These are phyloP conservation scores for Fraxinus albicans DNA, from an alignment of 305 asterid species.

Conservation along the genomic window DNA sequence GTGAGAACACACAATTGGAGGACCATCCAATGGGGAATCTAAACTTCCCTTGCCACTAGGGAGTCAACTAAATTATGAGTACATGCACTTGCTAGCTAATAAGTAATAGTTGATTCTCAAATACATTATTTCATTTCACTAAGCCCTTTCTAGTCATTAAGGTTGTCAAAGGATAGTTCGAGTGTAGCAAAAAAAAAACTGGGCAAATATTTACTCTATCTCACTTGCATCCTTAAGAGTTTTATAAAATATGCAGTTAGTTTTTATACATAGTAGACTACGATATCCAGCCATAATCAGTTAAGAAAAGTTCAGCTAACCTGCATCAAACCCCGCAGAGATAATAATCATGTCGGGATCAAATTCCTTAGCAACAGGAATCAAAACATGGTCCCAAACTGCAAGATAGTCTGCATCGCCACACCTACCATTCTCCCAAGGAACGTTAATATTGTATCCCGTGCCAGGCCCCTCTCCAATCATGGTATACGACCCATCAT, in stretches of 20 bases:
- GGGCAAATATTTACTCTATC: neutral
- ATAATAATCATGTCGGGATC: slow-evolving; percentile 73
- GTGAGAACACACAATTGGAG: neutral
- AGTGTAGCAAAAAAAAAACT: neutral
- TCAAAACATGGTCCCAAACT: slow-evolving; percentile 83
- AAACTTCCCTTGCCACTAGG: neutral
- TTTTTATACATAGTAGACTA: neutral
- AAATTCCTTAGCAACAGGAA: slow-evolving; percentile 87
- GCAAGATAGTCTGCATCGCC: slow-evolving; percentile 97
- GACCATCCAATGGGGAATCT: neutral
- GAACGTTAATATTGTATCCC: slow-evolving; percentile 91
- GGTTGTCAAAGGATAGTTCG: neutral
- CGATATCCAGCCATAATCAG: neutral
- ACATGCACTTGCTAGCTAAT: neutral
- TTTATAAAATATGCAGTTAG: neutral
- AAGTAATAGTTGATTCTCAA: neutral
- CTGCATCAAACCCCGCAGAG: slow-evolving; percentile 99
- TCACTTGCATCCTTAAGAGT: neutral
- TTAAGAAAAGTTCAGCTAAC: slow-evolving; percentile 36
- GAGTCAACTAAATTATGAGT: neutral
- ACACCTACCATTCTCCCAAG: slow-evolving; percentile 79
- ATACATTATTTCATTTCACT: neutral
- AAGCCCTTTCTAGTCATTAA: neutral
- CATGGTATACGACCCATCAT: slow-evolving; percentile 78
- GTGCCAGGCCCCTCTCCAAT: slow-evolving; percentile 81